phyloP scores from a whole-genome alignment of 768 basidiomycete species.

The Phanerochaete sordida region DNA sequence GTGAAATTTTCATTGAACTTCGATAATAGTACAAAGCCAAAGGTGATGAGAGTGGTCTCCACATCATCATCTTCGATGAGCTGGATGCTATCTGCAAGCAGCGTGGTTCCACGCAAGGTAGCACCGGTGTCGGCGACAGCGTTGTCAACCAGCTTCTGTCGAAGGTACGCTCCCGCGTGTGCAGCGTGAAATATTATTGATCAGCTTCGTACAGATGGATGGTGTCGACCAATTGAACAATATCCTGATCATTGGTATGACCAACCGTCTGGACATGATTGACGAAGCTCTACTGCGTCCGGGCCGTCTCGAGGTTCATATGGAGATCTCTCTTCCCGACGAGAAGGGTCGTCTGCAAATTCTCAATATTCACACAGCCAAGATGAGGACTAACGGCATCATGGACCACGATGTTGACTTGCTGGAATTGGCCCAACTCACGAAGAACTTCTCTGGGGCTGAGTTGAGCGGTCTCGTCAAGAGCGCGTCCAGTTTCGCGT shows the following conservation, averaged over 20 bases:
- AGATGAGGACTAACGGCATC: slow-evolving; percentile 89
- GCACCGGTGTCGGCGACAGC: slow-evolving; percentile 98
- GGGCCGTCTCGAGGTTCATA: slow-evolving; percentile 97
- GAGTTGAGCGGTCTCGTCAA: slow-evolving; percentile 96
- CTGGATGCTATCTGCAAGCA: slow-evolving; percentile 99
- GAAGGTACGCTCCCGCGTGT: slow-evolving; percentile 53
- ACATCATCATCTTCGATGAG: slow-evolving; percentile 99
- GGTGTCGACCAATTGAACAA: slow-evolving; percentile 99
- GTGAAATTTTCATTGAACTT: not conserved
- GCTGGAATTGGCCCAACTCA: slow-evolving; percentile 70
- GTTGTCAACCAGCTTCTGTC: slow-evolving; percentile 98
- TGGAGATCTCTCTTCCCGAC: slow-evolving; percentile 98
- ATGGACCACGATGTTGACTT: slow-evolving; percentile 88
- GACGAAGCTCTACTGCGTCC: slow-evolving; percentile 97
- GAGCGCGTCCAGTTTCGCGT: slow-evolving; percentile 97
- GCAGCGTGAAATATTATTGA: not conserved
- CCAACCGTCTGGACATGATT: slow-evolving; percentile 97
- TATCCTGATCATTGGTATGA: slow-evolving; percentile 99
- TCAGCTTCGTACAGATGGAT: slow-evolving; percentile 72
- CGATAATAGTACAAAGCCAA: slow-evolving; percentile 85
- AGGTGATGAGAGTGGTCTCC: slow-evolving; percentile 93
- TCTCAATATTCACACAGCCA: slow-evolving; percentile 78
- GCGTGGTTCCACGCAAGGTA: slow-evolving; percentile 85
- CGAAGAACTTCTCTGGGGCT: slow-evolving; percentile 98
- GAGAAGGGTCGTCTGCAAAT: slow-evolving; percentile 92